Evolutionary conservation across 148 eudicot species (phyloP).

Genomic region (Diospyros kaki): DNA sequence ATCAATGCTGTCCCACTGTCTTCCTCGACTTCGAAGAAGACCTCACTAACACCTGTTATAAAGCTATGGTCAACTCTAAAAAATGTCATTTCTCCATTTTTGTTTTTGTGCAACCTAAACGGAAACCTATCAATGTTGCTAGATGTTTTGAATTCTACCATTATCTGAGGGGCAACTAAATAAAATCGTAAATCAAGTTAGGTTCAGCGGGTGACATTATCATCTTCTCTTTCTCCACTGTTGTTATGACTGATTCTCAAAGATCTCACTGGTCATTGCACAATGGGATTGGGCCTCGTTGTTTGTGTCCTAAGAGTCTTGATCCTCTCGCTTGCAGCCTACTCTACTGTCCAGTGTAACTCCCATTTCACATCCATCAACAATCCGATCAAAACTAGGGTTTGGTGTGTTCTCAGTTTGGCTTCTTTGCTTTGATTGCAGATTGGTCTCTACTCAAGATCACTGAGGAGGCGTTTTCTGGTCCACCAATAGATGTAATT

Average conservation of each 20-base stretch:
- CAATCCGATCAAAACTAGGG: background rate
- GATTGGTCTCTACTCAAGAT: conserved; percentile 84
- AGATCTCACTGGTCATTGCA: conserved; percentile 17
- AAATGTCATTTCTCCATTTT: no score
- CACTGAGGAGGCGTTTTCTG: conserved; percentile 76
- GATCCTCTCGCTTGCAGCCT: conserved; percentile 73
- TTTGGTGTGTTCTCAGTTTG: background rate
- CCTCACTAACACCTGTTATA: no score
- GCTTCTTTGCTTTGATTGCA: conserved; percentile 24
- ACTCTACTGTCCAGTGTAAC: conserved; percentile 75
- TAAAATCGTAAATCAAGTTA: no score
- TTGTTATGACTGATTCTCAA: background rate
- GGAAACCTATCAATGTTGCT: no score
- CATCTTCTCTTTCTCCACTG: background rate
- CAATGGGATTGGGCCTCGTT: conserved; percentile 52
- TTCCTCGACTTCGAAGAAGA: no score
- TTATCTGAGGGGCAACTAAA: no score
- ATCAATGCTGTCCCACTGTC: no score
- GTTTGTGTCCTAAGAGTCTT: conserved; percentile 64
- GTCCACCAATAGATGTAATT: conserved; percentile 66
- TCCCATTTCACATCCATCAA: background rate
- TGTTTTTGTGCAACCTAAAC: no score
- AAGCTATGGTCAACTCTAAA: no score
- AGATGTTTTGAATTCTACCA: no score
- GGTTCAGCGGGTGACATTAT: background rate